Percentiles rank a stretch among this genome's conserved stretches.
Conservation (phyloP, 2,329 filamentous ascomycete genomes). For the Talaromyces pinophilus region DNA sequence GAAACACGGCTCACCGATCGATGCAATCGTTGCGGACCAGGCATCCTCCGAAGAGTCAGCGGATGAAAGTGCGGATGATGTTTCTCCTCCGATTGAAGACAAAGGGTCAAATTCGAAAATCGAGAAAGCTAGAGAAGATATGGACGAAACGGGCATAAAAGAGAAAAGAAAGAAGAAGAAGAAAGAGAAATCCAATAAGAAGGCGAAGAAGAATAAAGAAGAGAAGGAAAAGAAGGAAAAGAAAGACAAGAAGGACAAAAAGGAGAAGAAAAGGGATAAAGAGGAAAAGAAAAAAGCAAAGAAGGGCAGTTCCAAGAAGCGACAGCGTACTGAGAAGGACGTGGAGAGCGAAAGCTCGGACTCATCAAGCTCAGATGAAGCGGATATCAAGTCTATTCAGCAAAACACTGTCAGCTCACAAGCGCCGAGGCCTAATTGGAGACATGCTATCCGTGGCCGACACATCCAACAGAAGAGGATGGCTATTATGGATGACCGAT, state of each 20-base stretch:
- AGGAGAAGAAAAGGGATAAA: slow-evolving; percentile 30
- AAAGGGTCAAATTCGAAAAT: neutral
- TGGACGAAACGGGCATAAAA: slow-evolving; percentile 29
- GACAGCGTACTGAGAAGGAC: slow-evolving; percentile 36
- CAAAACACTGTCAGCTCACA: slow-evolving; percentile 52
- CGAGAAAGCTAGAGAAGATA: neutral
- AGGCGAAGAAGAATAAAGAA: slow-evolving; percentile 6
- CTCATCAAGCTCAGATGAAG: slow-evolving; percentile 10
- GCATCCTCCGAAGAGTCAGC: neutral
- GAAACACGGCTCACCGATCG: slow-evolving; percentile 27
- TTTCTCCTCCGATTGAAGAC: neutral
- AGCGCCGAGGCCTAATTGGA: slow-evolving; percentile 53
- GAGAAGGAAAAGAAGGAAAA: slow-evolving; percentile 14
- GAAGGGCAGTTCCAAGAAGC: slow-evolving; percentile 33
- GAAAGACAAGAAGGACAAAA: slow-evolving; percentile 15
- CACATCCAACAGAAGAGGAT: slow-evolving; percentile 87
- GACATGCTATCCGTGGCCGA: slow-evolving; percentile 74
- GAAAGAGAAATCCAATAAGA: slow-evolving; percentile 31
- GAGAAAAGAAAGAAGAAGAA: slow-evolving; percentile 41
- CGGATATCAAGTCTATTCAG: slow-evolving; percentile 26
- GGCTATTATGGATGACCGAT: slow-evolving; percentile 77
- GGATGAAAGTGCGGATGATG: neutral
- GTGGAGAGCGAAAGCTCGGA: slow-evolving; percentile 30
- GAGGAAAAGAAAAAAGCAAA: slow-evolving; percentile 12
- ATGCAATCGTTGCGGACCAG: neutral